Base-by-base conservation (phyloP, 768 basidiomycete species). In the Sarcodon sp. region DNA sequence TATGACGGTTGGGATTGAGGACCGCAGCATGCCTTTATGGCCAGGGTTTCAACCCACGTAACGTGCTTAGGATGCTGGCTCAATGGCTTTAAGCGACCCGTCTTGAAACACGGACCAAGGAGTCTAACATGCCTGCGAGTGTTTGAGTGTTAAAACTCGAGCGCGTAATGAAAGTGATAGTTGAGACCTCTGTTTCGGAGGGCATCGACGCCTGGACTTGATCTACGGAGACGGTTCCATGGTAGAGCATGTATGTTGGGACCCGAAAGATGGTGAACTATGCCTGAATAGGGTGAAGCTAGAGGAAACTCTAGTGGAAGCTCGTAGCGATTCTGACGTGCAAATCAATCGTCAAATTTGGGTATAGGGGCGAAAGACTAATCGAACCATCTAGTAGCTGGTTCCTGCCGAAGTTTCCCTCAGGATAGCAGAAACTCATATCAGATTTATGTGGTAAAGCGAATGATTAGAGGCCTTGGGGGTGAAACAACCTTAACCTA, bases 231-330 rank as follows among this genome's bases (percentile, higher is more conserved):
- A 82, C 63, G 79, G 77, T 66, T 76, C 77, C 71, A 79, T 73
- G 77, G 80, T 79, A 74, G 80, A 83, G 82, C 80, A 76, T 77
- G 75, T 71, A 79, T 80, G 82, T 77, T 83, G 77, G 79, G 81
- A 83, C 80, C 82, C 79, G 80, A 83, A 84, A 83, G 80, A 83
- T 83, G 80, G 80, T 83, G 81, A 83, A 83, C 79, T 83, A 83
- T 84, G 80, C 74, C 71, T 83, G 81, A 80, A 78, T 80, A 84
- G 80, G 81, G 81, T 73, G 79, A 84, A 86, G 84, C 83, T 84
- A 87, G 83, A 83, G 85, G 83, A 87, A 87, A 87, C 85, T 83
- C 83, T 86, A 84, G 82, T 87, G 83, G 83, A 86, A 81, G 84
- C 80, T 83, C 79, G 80, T 83, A 87, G 85, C 83, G 79, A 81